Base-by-base conservation (phyloP, 1,139 yeast genomes). In the Geotrichum cucujoidarum region DNA sequence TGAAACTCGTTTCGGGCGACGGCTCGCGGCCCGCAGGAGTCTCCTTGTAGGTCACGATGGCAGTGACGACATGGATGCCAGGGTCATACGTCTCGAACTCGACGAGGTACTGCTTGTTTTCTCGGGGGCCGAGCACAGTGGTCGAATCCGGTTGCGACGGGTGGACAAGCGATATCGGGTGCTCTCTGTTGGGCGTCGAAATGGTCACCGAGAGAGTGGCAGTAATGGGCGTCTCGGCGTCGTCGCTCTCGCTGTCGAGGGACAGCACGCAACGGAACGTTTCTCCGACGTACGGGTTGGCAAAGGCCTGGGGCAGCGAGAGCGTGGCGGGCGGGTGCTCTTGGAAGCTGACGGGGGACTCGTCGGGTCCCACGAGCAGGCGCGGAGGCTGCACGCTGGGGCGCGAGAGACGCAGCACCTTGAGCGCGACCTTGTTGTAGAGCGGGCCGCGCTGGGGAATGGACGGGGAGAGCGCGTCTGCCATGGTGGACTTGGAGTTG, bases 231-330 rank as follows among this genome's bases (percentile, higher is more conserved):
- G 32, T 35, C 39, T 44, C 41, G 5, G 36, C 36, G n/a, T 40
- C 48, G 17, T 49, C 49, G 16, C 47, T 45, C 11, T 47, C 42
- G 20, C 54, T 48, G 45, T 59, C 55, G 17, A 55, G 53, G 16
- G 61, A 58, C 20, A 61, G 45, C 43, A 62, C 52, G 45, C 62
- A 59, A 5, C 55, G 49, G 43, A 62, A 60, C 30, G 55, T 57
- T 43, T 62, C 66, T n/a, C 66, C 66, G 3, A 61, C 63, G 45
- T 60, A 60, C 14, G 61, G 59, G 17, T 55, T 53, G n/a, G 64
- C 64, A 45, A 59, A 60, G 14, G 57, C 47, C 13, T 58, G 48
- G 1, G 65, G 60, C 18, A 60, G 50, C 20, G 56, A 35, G 22
- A 55, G 50, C 32, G 60, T 42, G 8, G 54, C 47, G 0, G 54